Percentiles rank a stretch among this genome's conserved stretches.
Evolutionary conservation across 805 yeast genomes (phyloP).

Genomic region (Blastobotrys attinorum): DNA sequence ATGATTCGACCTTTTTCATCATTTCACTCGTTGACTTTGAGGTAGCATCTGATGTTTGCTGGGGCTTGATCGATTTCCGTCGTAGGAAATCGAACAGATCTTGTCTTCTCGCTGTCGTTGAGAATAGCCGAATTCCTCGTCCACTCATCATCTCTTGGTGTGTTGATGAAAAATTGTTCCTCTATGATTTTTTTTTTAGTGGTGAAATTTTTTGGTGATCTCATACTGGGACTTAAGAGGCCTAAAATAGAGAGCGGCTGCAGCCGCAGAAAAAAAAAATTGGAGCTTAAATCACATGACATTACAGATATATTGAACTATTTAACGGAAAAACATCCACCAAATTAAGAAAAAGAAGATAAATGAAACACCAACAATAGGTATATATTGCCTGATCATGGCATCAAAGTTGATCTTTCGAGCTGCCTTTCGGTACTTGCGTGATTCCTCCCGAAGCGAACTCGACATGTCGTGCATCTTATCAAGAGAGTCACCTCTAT

Average conservation of each 20-base stretch:
- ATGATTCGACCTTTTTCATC: constrained; percentile 8
- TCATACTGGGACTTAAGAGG: no score
- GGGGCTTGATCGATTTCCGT: constrained; percentile 6
- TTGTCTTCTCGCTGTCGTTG: not conserved
- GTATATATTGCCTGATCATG: constrained; percentile 81
- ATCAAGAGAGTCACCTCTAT: constrained; percentile 92
- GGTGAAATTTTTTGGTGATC: no score
- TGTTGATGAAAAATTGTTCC: not conserved
- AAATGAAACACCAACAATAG: constrained; percentile 66
- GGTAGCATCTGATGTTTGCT: constrained; percentile 2
- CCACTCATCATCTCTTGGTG: not conserved
- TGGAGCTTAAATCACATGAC: not conserved
- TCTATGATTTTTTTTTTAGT: not conserved
- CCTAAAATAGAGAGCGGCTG: not conserved
- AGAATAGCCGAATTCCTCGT: constrained; percentile 1
- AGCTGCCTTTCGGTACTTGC: constrained; percentile 84
- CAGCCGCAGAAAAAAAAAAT: no score
- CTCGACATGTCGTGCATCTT: constrained; percentile 79
- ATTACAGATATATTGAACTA: not conserved
- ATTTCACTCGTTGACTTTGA: constrained; percentile 6
- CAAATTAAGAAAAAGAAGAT: constrained; percentile 67
- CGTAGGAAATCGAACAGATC: constrained; percentile 17
- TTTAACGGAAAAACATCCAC: constrained; percentile 57
- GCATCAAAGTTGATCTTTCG: constrained; percentile 86
- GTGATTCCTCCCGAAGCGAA: constrained; percentile 69